Conservation (phyloP, 148 eudicot species). For the Salicornia ramosissima region DNA sequence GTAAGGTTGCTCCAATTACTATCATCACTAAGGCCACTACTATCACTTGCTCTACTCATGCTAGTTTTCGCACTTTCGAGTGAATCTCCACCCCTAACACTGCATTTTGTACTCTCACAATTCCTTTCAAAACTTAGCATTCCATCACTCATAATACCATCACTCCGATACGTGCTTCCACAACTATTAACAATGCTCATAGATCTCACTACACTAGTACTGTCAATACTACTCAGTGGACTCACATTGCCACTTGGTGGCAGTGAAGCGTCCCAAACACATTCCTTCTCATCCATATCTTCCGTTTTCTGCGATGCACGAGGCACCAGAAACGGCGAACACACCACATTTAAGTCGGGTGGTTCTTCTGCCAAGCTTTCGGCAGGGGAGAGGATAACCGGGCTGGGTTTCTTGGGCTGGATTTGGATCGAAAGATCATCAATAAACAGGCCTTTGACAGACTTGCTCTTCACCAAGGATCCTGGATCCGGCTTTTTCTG, state of each 20-base stretch:
- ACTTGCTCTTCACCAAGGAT: slow-evolving; percentile 55
- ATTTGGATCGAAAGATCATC: slow-evolving; percentile 56
- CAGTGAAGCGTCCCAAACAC: slow-evolving; percentile 86
- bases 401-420: slow-evolving; percentile 45
- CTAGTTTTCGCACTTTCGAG: slow-evolving; percentile 86
- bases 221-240: slow-evolving; percentile 76
- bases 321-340: slow-evolving; percentile 39
- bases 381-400: slow-evolving; percentile 36
- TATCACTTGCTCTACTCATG: slow-evolving; percentile 78
- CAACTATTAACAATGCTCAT: slow-evolving; percentile 86
- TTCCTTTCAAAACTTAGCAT: slow-evolving; percentile 67
- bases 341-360: slow-evolving; percentile 31
- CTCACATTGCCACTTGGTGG: slow-evolving; percentile 87
- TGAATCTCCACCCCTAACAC: slow-evolving; percentile 53
- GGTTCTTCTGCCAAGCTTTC: slow-evolving; percentile 51
- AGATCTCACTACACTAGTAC: slow-evolving; percentile 55
- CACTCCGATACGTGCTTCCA: slow-evolving; percentile 68
- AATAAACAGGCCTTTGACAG: slow-evolving; percentile 63
- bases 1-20: slow-evolving; percentile 92
- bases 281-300: slow-evolving; percentile 70
- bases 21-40: slow-evolving; percentile 92
- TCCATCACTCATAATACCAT: slow-evolving; percentile 62
- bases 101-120: slow-evolving; percentile 56
- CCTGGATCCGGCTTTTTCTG: slow-evolving; percentile 50
- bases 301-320: slow-evolving; percentile 57